Percentiles rank a stretch among this genome's conserved stretches.
These are phyloP conservation scores for Meira miltonrushii DNA, from an alignment of 1,284 basidiomycete species.

Conservation along the genomic window DNA sequence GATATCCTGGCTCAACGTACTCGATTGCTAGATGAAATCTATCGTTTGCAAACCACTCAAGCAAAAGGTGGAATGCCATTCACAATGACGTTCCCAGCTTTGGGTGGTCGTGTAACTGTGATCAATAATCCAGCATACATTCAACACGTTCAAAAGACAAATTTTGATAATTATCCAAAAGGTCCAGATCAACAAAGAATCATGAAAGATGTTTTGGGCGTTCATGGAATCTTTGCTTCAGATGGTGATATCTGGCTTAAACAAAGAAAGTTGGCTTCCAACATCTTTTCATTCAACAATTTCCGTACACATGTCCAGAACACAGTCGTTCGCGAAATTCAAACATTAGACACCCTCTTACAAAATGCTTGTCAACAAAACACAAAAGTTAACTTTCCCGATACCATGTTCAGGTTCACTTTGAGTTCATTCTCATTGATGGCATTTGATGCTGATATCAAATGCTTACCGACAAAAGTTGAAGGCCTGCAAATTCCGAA, in stretches of 20 bases:
- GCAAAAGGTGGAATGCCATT: background rate
- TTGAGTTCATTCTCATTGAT: constrained; percentile 34
- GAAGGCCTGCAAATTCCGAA: constrained; percentile 31
- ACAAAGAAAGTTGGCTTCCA: constrained; percentile 39
- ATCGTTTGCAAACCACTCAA: background rate
- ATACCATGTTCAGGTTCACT: constrained; percentile 40
- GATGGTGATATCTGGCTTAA: constrained; percentile 45
- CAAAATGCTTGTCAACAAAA: constrained; percentile 9
- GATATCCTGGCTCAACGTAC: background rate
- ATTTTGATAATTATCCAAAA: constrained; percentile 42
- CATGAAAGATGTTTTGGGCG: constrained; percentile 31
- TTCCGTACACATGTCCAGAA: constrained; percentile 19
- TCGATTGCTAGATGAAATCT: background rate
- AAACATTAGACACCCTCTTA: background rate
- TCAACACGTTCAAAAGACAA: constrained; percentile 39
- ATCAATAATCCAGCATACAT: constrained; percentile 37
- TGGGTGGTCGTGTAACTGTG: constrained; percentile 18
- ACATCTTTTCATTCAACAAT: constrained; percentile 42
- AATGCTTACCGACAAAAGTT: constrained; percentile 22
- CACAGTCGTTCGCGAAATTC: background rate
- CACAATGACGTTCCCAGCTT: constrained; percentile 7
- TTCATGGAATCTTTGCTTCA: constrained; percentile 35
- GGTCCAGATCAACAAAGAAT: constrained; percentile 23
- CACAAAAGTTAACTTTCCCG: constrained; percentile 4
- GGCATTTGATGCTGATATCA: constrained; percentile 21